Evolutionary conservation across 1,139 yeast species (phyloP), one percentile per base, ranked within the genome.

Genomic region (Arxiozyma bovina): DNA sequence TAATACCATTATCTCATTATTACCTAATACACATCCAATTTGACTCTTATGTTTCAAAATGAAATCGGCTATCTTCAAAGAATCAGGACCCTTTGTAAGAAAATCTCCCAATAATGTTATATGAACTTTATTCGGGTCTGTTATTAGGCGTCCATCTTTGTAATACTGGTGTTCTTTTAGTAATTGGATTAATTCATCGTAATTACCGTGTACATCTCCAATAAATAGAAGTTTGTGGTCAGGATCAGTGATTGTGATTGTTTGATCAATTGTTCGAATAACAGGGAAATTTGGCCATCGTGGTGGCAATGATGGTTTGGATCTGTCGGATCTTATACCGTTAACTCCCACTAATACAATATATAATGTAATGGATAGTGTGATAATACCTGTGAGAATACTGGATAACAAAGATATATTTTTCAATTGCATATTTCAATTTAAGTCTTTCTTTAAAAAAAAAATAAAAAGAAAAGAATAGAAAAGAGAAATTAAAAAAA

Each of bases 171-270:
- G 80, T 64, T 87, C 96, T 7, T 77, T 68, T 55, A 90, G 69
- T 50, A 91, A 73, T 50, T 74, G 70, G 55, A 68, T 65, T 55
- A 90, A 73, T 63, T 81, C 80, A 4, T 72, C 71, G 60, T 76
- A 80, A 63, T 85, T 83, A 1, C 97, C 98, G 69, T 91, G 98
- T 27, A 91, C 80, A 68, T 91, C 98, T 4, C 98, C 98, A 41
- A 91, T 76, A 54, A 90, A 67, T 18, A 91, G 75, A 40, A 86
- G 63, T 42, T 54, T 46, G 1, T 50, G 44, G 5, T 42, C 38
- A 23, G 57, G 60, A 41, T 52, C 55, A 1, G 44, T 38, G 15
- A 57, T 45, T 15, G 18, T 45, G 4, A 50, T 23, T 2, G 50
- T 45, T 17, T 50, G 43, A 12, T 44, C 27, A 21, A 56, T 20